Percentiles rank a stretch among this genome's conserved stretches.
Conservation (phyloP, 352 stramenopile genomes). For the Phytophthora tubulina region DNA sequence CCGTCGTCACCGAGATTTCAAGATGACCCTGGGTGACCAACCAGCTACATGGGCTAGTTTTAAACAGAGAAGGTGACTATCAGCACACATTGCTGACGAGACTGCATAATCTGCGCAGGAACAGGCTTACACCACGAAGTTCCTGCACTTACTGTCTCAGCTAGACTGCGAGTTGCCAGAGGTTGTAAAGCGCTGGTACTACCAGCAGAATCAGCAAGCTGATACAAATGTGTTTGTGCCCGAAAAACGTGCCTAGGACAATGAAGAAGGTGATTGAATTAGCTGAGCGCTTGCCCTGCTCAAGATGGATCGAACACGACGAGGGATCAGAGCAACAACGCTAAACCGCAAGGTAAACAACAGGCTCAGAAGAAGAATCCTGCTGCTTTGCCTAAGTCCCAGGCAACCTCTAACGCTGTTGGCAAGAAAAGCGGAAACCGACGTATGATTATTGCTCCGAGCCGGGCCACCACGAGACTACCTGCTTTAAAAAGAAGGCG, state of each 20-base stretch:
- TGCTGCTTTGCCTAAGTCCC: too few relatives aligned
- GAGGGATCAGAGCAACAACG: neutral
- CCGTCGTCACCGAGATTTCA: conserved; percentile 19
- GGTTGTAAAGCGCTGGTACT: conserved; percentile 9
- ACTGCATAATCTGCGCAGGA: neutral
- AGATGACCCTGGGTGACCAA: conserved; percentile 16
- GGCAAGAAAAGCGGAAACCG: neutral
- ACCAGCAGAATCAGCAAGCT: conserved; percentile 7
- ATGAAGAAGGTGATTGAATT: conserved; percentile 11
- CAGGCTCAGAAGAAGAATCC: neutral
- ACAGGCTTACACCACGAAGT: conserved; percentile 11
- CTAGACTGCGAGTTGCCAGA: conserved; percentile 6
- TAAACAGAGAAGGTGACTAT: conserved; percentile 3
- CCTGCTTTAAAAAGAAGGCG: conserved; percentile 16
- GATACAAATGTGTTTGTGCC: conserved; percentile 14
- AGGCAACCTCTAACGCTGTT: neutral
- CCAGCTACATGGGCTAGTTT: conserved; percentile 20
- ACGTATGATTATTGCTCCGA: neutral
- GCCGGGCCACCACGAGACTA: neutral
- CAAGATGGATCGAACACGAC: neutral
- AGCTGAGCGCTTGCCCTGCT: conserved; percentile 2
- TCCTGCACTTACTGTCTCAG: conserved; percentile 11
- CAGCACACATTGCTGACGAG: conserved; percentile 4
- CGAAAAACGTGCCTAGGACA: neutral
- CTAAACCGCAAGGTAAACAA: neutral